Evolutionary conservation across 805 yeast species (phyloP).

Genomic region (Schwanniomyces pseudopolymorphus): DNA sequence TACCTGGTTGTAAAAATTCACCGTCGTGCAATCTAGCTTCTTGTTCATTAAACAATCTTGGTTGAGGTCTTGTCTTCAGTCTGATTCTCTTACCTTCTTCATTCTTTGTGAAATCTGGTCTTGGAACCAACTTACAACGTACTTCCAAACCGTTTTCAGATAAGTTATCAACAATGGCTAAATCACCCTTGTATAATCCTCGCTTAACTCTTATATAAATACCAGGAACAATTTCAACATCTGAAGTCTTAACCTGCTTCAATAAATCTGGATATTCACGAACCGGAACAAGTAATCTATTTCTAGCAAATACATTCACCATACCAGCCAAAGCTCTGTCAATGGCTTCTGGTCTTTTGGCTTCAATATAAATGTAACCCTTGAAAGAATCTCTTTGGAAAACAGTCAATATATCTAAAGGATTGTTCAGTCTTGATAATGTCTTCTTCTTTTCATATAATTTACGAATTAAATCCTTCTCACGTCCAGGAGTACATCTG

Average conservation of each 20-base stretch:
- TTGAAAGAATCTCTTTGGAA: constrained; percentile 92
- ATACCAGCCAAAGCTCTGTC: constrained; percentile 85
- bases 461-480: constrained; percentile 84
- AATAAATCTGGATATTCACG: constrained; percentile 91
- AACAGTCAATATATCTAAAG: constrained; percentile 83
- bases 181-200: constrained; percentile 89
- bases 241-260: constrained; percentile 85
- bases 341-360: constrained; percentile 89
- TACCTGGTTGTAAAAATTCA: constrained; percentile 64
- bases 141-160: constrained; percentile 95
- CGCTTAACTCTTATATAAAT: constrained; percentile 86
- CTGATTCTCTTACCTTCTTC: constrained; percentile 48
- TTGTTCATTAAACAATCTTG: constrained; percentile 80
- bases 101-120: constrained; percentile 84
- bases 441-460: constrained; percentile 81
- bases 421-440: constrained; percentile 67
- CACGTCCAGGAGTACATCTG: constrained; percentile 89
- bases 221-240: constrained; percentile 87
- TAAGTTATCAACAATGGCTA: constrained; percentile 89
- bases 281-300: constrained; percentile 87
- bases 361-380: constrained; percentile 93
- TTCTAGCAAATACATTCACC: constrained; percentile 73
- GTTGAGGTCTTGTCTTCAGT: constrained; percentile 74
- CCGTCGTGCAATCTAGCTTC: constrained; percentile 88
- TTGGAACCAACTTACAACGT: constrained; percentile 88